These are phyloP conservation scores for Sindora glabra DNA, from an alignment of 306 rosid genomes.

Conservation along the genomic window DNA sequence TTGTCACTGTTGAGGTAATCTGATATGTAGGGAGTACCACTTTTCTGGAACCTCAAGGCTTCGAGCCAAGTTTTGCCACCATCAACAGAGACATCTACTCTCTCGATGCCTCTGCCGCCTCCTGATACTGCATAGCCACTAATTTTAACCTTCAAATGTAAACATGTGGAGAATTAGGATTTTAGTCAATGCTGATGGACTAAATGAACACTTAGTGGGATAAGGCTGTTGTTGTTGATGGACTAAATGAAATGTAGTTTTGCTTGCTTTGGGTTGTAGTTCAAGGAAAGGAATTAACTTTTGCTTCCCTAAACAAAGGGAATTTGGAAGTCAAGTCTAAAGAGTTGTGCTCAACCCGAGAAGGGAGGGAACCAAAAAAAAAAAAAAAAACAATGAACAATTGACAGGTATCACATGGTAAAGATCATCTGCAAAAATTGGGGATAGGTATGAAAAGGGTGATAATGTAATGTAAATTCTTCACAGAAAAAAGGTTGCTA, in stretches of 20 bases:
- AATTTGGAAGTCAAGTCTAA: not conserved
- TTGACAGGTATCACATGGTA: not conserved
- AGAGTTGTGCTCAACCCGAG: not conserved
- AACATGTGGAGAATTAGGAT: constrained; percentile 12
- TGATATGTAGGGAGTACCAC: constrained; percentile 43
- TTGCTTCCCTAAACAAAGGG: not conserved
- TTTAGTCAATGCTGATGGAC: not conserved
- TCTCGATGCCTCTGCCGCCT: constrained; percentile 92
- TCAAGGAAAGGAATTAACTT: not conserved
- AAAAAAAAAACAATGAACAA: too few species aligned
- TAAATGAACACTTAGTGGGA: too few species aligned
- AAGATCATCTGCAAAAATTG: not conserved
- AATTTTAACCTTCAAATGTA: constrained; percentile 50
- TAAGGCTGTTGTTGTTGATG: too few species aligned
- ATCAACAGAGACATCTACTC: constrained; percentile 82
- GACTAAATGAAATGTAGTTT: not conserved
- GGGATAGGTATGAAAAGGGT: not conserved
- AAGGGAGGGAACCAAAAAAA: not conserved
- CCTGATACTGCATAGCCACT: constrained; percentile 88
- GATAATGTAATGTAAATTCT: not conserved
- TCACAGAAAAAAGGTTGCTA: not conserved
- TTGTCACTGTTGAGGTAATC: constrained; percentile 59
- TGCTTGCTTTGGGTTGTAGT: not conserved
- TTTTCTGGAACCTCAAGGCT: constrained; percentile 63
- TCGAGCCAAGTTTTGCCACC: constrained; percentile 86